These are phyloP conservation scores for Neurospora sp. DNA, from an alignment of 495 filamentous ascomycete species.

Conservation along the genomic window DNA sequence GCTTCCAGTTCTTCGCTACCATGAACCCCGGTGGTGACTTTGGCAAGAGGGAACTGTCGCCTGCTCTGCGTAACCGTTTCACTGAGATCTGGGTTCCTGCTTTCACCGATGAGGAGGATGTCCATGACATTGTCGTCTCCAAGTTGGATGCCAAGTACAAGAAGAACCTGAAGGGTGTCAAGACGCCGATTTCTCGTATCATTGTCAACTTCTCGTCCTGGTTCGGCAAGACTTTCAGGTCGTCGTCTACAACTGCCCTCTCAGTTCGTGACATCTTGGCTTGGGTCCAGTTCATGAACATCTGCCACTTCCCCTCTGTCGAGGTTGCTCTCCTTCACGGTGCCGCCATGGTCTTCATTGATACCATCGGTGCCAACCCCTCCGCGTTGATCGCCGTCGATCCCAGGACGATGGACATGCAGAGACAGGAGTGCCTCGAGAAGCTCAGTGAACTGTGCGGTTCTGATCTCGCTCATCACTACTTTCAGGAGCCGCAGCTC, in stretches of 20 bases:
- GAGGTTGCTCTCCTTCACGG: slow-evolving; percentile 58
- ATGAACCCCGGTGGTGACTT: slow-evolving; percentile 99
- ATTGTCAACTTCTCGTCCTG: slow-evolving; percentile 86
- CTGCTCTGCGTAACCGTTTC: slow-evolving; percentile 89
- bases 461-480: slow-evolving; percentile 51
- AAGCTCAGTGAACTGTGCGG: slow-evolving; percentile 59
- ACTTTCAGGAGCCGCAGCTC: slow-evolving; percentile 42
- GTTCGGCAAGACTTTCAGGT: slow-evolving; percentile 74
- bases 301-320: slow-evolving; percentile 33
- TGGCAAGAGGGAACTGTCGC: slow-evolving; percentile 93
- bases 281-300: slow-evolving; percentile 92
- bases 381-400: slow-evolving; percentile 68
- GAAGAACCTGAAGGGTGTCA: background rate
- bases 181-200: slow-evolving; percentile 39
- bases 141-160: slow-evolving; percentile 48
- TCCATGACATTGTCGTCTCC: slow-evolving; percentile 71
- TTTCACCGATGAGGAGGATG: slow-evolving; percentile 69
- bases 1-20: slow-evolving; percentile 93
- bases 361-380: slow-evolving; percentile 89
- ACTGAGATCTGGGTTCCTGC: slow-evolving; percentile 98
- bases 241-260: slow-evolving; percentile 58
- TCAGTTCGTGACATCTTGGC: slow-evolving; percentile 84
- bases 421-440: slow-evolving; percentile 61
- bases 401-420: slow-evolving; percentile 43
- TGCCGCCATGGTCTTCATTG: slow-evolving; percentile 90